A percentile compares a stretch with the other conserved stretches of the same genome.
Evolutionary conservation across 2,329 filamentous ascomycete species (phyloP).

Genomic region (Verticillium nonalfalfae): DNA sequence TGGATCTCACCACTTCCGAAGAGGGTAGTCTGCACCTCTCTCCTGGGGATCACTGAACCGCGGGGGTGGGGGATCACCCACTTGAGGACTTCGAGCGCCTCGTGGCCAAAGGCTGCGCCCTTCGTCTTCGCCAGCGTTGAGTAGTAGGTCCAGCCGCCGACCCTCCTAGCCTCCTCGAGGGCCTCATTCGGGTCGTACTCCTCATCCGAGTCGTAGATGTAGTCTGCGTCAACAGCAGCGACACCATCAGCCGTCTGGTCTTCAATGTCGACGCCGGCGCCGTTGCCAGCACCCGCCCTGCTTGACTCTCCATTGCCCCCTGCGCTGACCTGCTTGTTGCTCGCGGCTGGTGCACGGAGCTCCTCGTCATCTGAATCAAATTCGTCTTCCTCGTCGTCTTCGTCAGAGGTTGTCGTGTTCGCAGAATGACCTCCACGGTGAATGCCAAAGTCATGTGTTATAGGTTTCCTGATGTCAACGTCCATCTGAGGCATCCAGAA

Average conservation of each 20-base stretch:
- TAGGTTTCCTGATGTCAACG: conserved; percentile 90
- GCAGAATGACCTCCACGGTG: conserved; percentile 69
- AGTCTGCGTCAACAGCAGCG: conserved; percentile 52
- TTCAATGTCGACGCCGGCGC: conserved; percentile 59
- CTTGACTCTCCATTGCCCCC: background rate
- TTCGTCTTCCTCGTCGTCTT: conserved; percentile 69
- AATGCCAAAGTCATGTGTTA: conserved; percentile 85
- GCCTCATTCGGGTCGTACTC: conserved; percentile 71
- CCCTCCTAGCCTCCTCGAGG: conserved; percentile 68
- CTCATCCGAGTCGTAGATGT: conserved; percentile 86
- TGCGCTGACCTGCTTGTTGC: background rate
- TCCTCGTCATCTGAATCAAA: conserved; percentile 33
- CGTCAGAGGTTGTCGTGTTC: conserved; percentile 70
- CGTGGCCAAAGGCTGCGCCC: conserved; percentile 33
- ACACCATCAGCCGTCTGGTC: conserved; percentile 67
- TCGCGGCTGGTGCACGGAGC: background rate
- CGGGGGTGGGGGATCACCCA: conserved; percentile 49
- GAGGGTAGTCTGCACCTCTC: conserved; percentile 45
- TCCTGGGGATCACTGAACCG: conserved; percentile 48
- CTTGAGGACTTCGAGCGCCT: conserved; percentile 36
- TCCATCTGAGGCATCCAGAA: conserved; percentile 99
- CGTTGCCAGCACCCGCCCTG: conserved; percentile 15
- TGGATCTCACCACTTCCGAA: conserved; percentile 51
- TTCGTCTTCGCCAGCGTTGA: conserved; percentile 48
- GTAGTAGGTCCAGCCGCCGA: conserved; percentile 73